Percentiles rank a stretch among this genome's conserved stretches.
phyloP scores from a whole-genome alignment of 441 rosid species.

The Populus hybrid region DNA sequence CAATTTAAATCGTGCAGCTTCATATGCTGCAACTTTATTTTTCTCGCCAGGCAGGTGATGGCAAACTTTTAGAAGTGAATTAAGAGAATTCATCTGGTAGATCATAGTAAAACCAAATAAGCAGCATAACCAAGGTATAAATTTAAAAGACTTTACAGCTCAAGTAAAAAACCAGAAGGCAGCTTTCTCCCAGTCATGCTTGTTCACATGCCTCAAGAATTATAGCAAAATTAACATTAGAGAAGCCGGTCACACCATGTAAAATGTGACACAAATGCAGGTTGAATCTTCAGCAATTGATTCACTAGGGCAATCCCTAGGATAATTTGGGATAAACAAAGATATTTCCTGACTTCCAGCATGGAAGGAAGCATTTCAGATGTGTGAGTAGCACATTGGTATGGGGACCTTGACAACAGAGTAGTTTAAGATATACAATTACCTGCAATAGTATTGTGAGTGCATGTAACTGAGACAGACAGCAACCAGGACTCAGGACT shows the following conservation, averaged over 20 bases:
- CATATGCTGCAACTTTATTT: slow-evolving; percentile 40
- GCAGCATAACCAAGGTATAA: slow-evolving; percentile 14
- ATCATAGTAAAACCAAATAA: slow-evolving; percentile 21
- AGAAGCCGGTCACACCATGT: not conserved
- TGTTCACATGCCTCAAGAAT: not conserved
- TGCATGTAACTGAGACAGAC: not conserved
- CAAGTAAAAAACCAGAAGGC: not conserved
- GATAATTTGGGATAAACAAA: too few relatives aligned
- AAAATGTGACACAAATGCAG: not conserved
- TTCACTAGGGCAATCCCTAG: too few relatives aligned
- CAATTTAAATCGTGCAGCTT: slow-evolving; percentile 60
- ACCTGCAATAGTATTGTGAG: not conserved
- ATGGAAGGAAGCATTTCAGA: not conserved
- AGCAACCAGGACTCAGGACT: not conserved
- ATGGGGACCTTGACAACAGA: not conserved
- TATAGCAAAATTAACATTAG: not conserved
- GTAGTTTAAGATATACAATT: not conserved
- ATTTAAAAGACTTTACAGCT: not conserved
- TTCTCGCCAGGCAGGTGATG: slow-evolving; percentile 62
- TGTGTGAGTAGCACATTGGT: not conserved
- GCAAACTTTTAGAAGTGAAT: slow-evolving; percentile 69
- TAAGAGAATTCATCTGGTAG: slow-evolving; percentile 89
- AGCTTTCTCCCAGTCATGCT: not conserved
- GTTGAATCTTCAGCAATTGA: not conserved
- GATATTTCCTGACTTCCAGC: not conserved